A percentile compares a stretch with the other conserved stretches of the same genome.
Conservation (phyloP, 1,139 yeast genomes). For the Taiozyma sp. region DNA sequence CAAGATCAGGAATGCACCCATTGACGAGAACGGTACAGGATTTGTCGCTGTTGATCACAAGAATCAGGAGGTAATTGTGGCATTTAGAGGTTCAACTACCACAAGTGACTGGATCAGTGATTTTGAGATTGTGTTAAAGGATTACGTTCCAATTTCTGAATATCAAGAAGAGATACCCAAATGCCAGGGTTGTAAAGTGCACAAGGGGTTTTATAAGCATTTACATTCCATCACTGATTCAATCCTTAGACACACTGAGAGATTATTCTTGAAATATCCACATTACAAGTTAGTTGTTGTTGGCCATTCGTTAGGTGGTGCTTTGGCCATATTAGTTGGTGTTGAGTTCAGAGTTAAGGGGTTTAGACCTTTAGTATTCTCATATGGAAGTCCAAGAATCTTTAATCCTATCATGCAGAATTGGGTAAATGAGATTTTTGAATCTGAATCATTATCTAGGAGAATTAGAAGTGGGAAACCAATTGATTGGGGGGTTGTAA, state of each 20-base stretch:
- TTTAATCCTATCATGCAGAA: conserved; percentile 50
- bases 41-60: conserved; percentile 40
- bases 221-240: conserved; percentile 29
- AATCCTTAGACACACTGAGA: conserved; percentile 10
- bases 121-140: conserved; percentile 26
- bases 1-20: conserved; percentile 11
- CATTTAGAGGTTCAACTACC: conserved; percentile 58
- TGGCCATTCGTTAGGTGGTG: conserved; percentile 79
- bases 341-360: conserved; percentile 55
- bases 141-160: conserved; percentile 16
- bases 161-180: background rate
- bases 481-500: conserved; percentile 34
- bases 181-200: conserved; percentile 52
- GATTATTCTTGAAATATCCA: conserved; percentile 13
- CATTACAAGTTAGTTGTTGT: conserved; percentile 47
- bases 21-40: conserved; percentile 46
- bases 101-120: conserved; percentile 56
- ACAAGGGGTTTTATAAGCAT: conserved; percentile 50
- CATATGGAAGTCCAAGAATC: conserved; percentile 61
- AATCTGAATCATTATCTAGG: conserved; percentile 26
- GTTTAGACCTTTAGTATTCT: conserved; percentile 46
- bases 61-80: conserved; percentile 36
- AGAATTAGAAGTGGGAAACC: conserved; percentile 5
- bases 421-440: conserved; percentile 49
- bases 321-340: conserved; percentile 58